Conservation (phyloP, 208 protist species). For the Herpetomonas samuelpessoai region DNA sequence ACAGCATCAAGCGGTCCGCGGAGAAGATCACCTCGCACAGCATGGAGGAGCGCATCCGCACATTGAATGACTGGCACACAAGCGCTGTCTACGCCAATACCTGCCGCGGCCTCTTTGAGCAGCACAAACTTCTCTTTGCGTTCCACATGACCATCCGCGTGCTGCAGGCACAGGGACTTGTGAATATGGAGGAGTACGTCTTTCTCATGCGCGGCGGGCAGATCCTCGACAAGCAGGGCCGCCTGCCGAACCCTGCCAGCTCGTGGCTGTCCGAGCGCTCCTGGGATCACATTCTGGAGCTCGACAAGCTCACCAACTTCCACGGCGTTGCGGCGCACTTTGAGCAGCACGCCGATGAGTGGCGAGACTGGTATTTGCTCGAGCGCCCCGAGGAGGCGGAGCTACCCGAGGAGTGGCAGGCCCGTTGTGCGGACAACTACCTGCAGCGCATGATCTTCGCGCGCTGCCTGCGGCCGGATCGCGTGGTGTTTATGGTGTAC, state of each 20-base stretch:
- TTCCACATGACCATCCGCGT: conserved; percentile 99
- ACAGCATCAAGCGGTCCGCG: conserved; percentile 93
- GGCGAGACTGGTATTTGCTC: conserved; percentile 94
- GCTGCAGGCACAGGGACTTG: conserved; percentile 76
- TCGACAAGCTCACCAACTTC: conserved; percentile 96
- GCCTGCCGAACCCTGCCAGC: conserved; percentile 93
- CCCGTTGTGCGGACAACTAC: conserved; percentile 82
- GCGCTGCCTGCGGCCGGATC: conserved; percentile 96
- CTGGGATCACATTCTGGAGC: conserved; percentile 97
- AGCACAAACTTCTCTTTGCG: conserved; percentile 98
- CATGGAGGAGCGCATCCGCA: conserved; percentile 92
- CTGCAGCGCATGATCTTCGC: conserved; percentile 98
- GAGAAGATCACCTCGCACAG: conserved; percentile 87
- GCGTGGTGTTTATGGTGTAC: conserved; percentile 96
- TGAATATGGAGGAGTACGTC: conserved; percentile 97
- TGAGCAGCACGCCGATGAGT: conserved; percentile 94
- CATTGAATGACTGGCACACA: conserved; percentile 97
- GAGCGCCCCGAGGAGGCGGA: conserved; percentile 93
- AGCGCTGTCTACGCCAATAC: conserved; percentile 97
- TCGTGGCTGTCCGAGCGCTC: conserved; percentile 95
- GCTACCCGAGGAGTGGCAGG: conserved; percentile 96
- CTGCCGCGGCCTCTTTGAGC: conserved; percentile 98
- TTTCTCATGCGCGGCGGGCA: conserved; percentile 97
- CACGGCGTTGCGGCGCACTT: conserved; percentile 94
- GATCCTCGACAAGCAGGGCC: conserved; percentile 93